A percentile compares a stretch with the other conserved stretches of the same genome.
phyloP scores from a whole-genome alignment of 495 filamentous ascomycete species.

The Thermochaetoides thermophila region DNA sequence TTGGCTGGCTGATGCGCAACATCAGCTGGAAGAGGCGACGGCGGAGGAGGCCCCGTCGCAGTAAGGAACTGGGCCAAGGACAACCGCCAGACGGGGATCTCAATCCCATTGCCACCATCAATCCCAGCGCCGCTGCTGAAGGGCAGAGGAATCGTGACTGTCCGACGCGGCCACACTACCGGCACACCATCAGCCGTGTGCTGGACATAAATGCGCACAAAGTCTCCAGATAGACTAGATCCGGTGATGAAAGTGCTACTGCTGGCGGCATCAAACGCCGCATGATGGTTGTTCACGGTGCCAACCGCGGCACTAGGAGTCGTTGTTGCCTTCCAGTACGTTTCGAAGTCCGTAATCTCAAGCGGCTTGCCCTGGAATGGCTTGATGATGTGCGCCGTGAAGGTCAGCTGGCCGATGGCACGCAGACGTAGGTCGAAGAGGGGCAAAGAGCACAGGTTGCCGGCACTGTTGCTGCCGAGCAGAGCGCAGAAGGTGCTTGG shows the following conservation, averaged over 20 bases:
- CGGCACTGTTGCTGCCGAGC: conserved; percentile 51
- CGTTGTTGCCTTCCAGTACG: conserved; percentile 97
- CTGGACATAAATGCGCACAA: conserved; percentile 81
- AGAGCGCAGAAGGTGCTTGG: conserved; percentile 68
- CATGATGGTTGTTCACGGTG: conserved; percentile 1
- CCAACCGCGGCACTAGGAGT: conserved; percentile 50
- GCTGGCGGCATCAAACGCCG: conserved; percentile 14
- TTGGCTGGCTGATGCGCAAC: conserved; percentile 52
- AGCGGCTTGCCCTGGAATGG: conserved; percentile 87
- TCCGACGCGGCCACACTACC: conserved; percentile 73
- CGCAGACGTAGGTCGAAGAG: conserved; percentile 85
- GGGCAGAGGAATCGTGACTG: too few species aligned
- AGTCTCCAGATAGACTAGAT: conserved; percentile 86
- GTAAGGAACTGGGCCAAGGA: conserved; percentile 57
- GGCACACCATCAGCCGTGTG: conserved; percentile 76
- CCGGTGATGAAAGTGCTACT: conserved; percentile 82
- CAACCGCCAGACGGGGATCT: conserved; percentile 62
- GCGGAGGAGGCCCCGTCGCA: conserved; percentile 41
- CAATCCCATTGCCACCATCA: conserved; percentile 68
- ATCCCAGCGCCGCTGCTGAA: too few species aligned
- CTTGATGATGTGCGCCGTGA: conserved; percentile 91
- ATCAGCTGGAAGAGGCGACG: conserved; percentile 27
- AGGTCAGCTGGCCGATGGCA: conserved; percentile 87
- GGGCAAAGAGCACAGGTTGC: conserved; percentile 68
- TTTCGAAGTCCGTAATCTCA: conserved; percentile 95